phyloP scores from a whole-genome alignment of 1,139 yeast species.

The Candida neerlandica region DNA sequence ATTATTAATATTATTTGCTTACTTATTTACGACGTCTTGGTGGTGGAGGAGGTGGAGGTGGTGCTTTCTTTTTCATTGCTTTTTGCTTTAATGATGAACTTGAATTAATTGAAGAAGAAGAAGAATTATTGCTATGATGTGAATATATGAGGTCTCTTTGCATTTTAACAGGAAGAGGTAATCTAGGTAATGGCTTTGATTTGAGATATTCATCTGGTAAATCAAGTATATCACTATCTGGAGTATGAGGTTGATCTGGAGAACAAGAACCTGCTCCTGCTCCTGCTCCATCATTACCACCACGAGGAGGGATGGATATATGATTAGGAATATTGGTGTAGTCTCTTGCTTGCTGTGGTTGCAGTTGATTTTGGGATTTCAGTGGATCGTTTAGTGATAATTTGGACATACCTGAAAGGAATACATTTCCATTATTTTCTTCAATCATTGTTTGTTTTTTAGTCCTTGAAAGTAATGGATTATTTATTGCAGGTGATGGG shows the following conservation, averaged over 20 bases:
- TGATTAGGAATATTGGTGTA: too few species aligned
- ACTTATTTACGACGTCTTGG: conserved; percentile 14
- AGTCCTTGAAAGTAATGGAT: background rate
- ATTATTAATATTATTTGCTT: too few species aligned
- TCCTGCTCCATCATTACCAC: background rate
- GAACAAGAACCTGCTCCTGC: background rate
- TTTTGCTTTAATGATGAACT: conserved; percentile 28
- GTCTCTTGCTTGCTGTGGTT: background rate
- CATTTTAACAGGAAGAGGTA: conserved; percentile 15
- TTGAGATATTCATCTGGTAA: conserved; percentile 39
- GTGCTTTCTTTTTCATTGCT: conserved; percentile 39
- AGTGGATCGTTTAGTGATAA: conserved; percentile 5
- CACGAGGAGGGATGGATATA: too few species aligned
- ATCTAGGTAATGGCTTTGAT: conserved; percentile 18
- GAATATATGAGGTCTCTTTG: conserved; percentile 7
- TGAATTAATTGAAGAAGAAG: conserved; percentile 22
- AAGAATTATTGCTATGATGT: conserved; percentile 7
- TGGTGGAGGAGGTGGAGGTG: conserved; percentile 45
- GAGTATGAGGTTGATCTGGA: background rate
- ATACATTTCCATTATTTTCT: conserved; percentile 26
- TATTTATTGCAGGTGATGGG: background rate
- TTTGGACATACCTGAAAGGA: conserved; percentile 18
- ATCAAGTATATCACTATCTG: conserved; percentile 28
- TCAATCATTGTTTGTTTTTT: conserved; percentile 9
- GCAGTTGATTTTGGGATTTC: background rate